Evolutionary conservation across 306 rosid genomes (phyloP), one percentile per base, ranked within the genome.

Genomic region (Inga laurina): DNA sequence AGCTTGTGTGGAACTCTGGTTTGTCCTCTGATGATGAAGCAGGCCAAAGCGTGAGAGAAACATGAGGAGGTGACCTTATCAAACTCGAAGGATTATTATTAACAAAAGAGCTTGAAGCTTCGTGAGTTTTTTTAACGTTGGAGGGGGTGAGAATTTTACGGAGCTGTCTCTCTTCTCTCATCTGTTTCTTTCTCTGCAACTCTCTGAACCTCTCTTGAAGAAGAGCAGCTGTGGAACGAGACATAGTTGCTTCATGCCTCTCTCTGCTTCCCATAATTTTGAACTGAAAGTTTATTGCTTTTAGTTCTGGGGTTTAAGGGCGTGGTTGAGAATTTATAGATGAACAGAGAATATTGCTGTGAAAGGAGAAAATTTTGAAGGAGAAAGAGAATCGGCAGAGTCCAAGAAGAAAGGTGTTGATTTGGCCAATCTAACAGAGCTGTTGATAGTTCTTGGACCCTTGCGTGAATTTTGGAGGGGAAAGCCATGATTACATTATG

Each of bases 181-280:
- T 92, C 79, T 92, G 93, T 83, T 92, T 97, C 81, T 84, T 94
- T 89, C 93, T 97, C 82, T 94, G 91, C 35, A 97, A 69, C 78
- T 92, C 88, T 74, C 93, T 88, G 67, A 97, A 97, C 84, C 98
- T 92, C 88, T 97, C 97, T 87, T 94, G 99, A 62, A 97, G 83
- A 48, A 97, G 84, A 79, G 93, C 92, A 86, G 94, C 90, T 76
- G 99, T 94, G 74, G 98, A 93, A 81, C 75, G 88, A 83, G 82
- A 83, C 37, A 67, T 81, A 32, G 81, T 72, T 14, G 79, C 72
- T 41, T 87, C 90, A 19, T 89, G 88, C 70, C 46, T 86, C 82
- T 91, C 90, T 84, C 87, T 86, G 84, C 87, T 86, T 8, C 91
- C 86, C 98, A 92, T 87, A 24, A 51, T 27, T 35, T 32, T 66